These are phyloP conservation scores for Carex sylvatica DNA, from an alignment of 202 grass and related monocot species.

Conservation along the genomic window DNA sequence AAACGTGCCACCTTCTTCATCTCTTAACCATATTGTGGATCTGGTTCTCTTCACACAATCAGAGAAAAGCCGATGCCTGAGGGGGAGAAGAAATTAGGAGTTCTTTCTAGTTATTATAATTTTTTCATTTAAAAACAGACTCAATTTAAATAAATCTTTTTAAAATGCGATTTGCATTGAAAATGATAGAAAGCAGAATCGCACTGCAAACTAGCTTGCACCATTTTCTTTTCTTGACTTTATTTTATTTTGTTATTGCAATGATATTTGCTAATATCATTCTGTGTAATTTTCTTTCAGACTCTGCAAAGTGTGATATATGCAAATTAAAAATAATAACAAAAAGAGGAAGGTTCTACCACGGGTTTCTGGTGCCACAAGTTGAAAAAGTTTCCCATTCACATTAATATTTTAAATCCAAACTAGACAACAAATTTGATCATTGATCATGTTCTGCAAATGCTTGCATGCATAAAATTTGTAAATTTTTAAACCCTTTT, in stretches of 20 bases:
- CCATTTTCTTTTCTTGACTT: not conserved
- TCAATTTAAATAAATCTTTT: not conserved
- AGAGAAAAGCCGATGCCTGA: slow-evolving; percentile 66
- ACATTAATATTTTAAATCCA: not conserved
- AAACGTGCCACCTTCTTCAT: slow-evolving; percentile 29
- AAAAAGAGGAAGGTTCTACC: not conserved
- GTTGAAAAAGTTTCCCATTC: not conserved
- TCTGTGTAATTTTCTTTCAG: not conserved
- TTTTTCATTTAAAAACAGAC: not conserved
- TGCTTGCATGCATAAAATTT: not conserved
- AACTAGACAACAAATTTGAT: not conserved
- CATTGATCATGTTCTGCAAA: not conserved
- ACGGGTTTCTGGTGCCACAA: not conserved
- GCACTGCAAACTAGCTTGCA: not conserved
- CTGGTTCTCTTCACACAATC: slow-evolving; percentile 59
- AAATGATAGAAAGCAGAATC: not conserved
- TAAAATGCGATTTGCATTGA: not conserved
- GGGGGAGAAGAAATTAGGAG: not conserved
- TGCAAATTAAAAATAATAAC: not conserved
- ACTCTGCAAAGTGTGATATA: not conserved
- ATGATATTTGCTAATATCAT: not conserved
- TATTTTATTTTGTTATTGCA: not conserved
- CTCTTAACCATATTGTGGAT: slow-evolving; percentile 56
- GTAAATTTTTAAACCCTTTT: not conserved
- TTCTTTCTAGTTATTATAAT: not conserved